These are phyloP conservation scores for Parasarocladium wereldwijsianum DNA, from an alignment of 2,329 filamentous ascomycete species.

Conservation along the genomic window DNA sequence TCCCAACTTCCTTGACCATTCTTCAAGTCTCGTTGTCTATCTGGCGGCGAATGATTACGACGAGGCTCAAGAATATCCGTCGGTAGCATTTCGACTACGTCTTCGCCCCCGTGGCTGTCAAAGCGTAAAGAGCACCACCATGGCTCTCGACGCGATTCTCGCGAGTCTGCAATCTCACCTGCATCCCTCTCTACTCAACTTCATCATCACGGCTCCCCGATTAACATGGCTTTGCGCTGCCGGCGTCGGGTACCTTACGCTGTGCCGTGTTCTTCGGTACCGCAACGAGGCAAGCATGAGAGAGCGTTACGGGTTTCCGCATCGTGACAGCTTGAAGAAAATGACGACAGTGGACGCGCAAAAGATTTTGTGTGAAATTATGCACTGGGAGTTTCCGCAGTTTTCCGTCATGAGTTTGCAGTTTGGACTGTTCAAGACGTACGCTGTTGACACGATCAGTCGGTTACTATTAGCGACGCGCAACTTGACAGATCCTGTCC, in stretches of 20 bases:
- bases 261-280: not conserved
- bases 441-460: slow-evolving; percentile 22
- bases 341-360: slow-evolving; percentile 31
- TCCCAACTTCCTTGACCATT: too few relatives aligned
- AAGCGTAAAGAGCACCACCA: too few relatives aligned
- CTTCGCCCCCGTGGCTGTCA: too few relatives aligned
- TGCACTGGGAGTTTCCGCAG: slow-evolving; percentile 21
- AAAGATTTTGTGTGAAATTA: slow-evolving; percentile 22
- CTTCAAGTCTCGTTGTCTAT: too few relatives aligned
- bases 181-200: too few relatives aligned
- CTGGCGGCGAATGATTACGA: too few relatives aligned
- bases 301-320: slow-evolving; percentile 11
- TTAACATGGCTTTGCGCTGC: too few relatives aligned
- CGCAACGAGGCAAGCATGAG: not conserved
- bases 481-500: slow-evolving; percentile 16
- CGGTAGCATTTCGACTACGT: too few relatives aligned
- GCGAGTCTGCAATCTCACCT: too few relatives aligned
- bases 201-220: too few relatives aligned
- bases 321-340: slow-evolving; percentile 19
- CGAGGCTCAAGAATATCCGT: too few relatives aligned
- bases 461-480: slow-evolving; percentile 20
- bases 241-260: not conserved
- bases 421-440: slow-evolving; percentile 27
- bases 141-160: too few relatives aligned
- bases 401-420: slow-evolving; percentile 22